These are phyloP conservation scores for Umbelopsis ramanniana DNA, from an alignment of 192 early-diverging fungal species.

Conservation along the genomic window DNA sequence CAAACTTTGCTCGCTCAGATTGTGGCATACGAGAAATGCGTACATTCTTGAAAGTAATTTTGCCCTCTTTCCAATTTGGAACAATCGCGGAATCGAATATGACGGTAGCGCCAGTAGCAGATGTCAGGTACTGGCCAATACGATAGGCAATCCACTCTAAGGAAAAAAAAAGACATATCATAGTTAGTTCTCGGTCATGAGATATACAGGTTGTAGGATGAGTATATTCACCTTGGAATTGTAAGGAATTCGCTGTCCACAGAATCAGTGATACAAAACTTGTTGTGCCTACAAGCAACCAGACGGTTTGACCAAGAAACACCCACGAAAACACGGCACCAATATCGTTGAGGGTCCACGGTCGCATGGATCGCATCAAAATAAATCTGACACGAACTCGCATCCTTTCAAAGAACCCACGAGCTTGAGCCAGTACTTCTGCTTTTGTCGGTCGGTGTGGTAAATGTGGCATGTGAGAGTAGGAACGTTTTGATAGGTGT, in stretches of 20 bases:
- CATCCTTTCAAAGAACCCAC: constrained; percentile 63
- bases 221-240: constrained; percentile 71
- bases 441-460: constrained; percentile 44
- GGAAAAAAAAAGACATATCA: background rate
- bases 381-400: constrained; percentile 62
- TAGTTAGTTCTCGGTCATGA: background rate
- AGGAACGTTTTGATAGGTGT: constrained; percentile 9
- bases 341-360: constrained; percentile 86
- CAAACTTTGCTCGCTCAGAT: constrained; percentile 40
- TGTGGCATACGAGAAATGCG: constrained; percentile 50
- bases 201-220: background rate
- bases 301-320: constrained; percentile 83
- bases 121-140: constrained; percentile 81
- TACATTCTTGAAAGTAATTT: constrained; percentile 88
- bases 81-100: constrained; percentile 91
- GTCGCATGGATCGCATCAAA: constrained; percentile 70
- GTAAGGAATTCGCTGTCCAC: constrained; percentile 78
- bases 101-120: constrained; percentile 80
- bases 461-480: constrained; percentile 27
- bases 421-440: constrained; percentile 61
- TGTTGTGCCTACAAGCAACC: constrained; percentile 87
- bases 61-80: constrained; percentile 90
- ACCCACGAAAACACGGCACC: constrained; percentile 90
- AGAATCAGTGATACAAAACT: constrained; percentile 84
- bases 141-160: constrained; percentile 78